A percentile compares a stretch with the other conserved stretches of the same genome.
Conservation (phyloP, 1,284 basidiomycete species). For the Apiotrichum veenhuisii region DNA sequence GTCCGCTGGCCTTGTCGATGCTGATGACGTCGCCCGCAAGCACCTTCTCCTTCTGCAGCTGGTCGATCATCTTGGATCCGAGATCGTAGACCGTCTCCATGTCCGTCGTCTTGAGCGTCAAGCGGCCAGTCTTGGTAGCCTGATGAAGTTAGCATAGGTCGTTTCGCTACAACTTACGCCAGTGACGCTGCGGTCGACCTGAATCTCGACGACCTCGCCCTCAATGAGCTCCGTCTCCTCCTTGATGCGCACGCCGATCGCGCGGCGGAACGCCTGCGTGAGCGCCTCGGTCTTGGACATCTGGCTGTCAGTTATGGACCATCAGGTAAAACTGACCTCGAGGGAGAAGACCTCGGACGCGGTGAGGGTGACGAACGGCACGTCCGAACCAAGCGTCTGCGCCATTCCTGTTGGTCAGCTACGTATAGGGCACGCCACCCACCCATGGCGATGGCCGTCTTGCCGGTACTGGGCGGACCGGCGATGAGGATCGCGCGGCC, state of each 20-base stretch:
- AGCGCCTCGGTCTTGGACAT: constrained; percentile 99
- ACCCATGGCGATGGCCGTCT: constrained; percentile 97
- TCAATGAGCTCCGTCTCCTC: constrained; percentile 97
- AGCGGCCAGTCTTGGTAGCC: constrained; percentile 96
- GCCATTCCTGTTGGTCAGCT: constrained; percentile 75
- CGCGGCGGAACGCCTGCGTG: constrained; percentile 90
- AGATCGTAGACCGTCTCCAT: constrained; percentile 99
- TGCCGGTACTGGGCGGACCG: constrained; percentile 92
- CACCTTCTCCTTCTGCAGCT: constrained; percentile 93
- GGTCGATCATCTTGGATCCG: constrained; percentile 98
- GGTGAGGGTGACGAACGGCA: constrained; percentile 96
- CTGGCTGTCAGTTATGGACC: constrained; percentile 28
- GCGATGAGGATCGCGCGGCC: constrained; percentile 94
- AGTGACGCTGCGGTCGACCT: constrained; percentile 93
- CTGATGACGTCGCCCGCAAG: constrained; percentile 92
- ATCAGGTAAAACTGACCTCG: constrained; percentile 50
- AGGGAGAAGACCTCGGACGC: constrained; percentile 96
- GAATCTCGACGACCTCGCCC: constrained; percentile 97
- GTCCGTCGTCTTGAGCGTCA: constrained; percentile 97
- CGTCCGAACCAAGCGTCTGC: constrained; percentile 85
- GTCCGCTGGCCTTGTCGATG: constrained; percentile 97
- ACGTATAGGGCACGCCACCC: constrained; percentile 23
- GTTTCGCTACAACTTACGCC: constrained; percentile 61
- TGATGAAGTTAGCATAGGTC: constrained; percentile 42
- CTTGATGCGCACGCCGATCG: constrained; percentile 94